phyloP scores from a whole-genome alignment of 306 rosid species.

The Carpinus fangiana region DNA sequence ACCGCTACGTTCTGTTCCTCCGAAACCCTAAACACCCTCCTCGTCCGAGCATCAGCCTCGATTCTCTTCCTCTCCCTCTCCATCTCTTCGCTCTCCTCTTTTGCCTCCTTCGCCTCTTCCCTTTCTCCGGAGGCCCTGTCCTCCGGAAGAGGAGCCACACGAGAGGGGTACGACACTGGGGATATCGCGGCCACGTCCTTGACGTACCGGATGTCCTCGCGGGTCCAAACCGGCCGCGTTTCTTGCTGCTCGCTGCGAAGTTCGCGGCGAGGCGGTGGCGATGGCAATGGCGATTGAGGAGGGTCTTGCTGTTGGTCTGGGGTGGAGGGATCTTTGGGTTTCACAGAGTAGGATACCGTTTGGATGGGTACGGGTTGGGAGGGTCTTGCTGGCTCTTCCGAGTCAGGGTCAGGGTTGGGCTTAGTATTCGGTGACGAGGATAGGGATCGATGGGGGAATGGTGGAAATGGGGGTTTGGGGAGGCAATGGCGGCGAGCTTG shows the following conservation, averaged over 20 bases:
- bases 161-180: slow-evolving; percentile 57
- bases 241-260: slow-evolving; percentile 31
- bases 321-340: slow-evolving; percentile 50
- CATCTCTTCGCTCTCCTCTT: slow-evolving; percentile 30
- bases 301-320: slow-evolving; percentile 21
- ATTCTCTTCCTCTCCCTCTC: slow-evolving; percentile 54
- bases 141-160: slow-evolving; percentile 88
- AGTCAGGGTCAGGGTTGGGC: slow-evolving; percentile 34
- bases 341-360: slow-evolving; percentile 68
- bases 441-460: slow-evolving; percentile 43
- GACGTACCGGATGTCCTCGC: slow-evolving; percentile 73
- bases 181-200: slow-evolving; percentile 58
- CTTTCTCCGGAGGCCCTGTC: slow-evolving; percentile 33
- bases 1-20: slow-evolving; percentile 59
- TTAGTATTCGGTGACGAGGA: slow-evolving; percentile 34
- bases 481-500: slow-evolving; percentile 75
- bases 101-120: slow-evolving; percentile 11
- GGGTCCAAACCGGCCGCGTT: slow-evolving; percentile 45
- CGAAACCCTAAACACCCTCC: slow-evolving; percentile 38
- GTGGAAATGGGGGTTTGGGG: slow-evolving; percentile 31
- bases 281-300: slow-evolving; percentile 26
- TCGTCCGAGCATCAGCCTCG: slow-evolving; percentile 42
- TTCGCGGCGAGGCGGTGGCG: slow-evolving; percentile 26
- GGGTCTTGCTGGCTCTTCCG: slow-evolving; percentile 29
- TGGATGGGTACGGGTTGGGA: slow-evolving; percentile 47